Evolutionary conservation across 139 green algal species (phyloP), one percentile per base, ranked within the genome.

Genomic region (Yamagishiella unicocca): DNA sequence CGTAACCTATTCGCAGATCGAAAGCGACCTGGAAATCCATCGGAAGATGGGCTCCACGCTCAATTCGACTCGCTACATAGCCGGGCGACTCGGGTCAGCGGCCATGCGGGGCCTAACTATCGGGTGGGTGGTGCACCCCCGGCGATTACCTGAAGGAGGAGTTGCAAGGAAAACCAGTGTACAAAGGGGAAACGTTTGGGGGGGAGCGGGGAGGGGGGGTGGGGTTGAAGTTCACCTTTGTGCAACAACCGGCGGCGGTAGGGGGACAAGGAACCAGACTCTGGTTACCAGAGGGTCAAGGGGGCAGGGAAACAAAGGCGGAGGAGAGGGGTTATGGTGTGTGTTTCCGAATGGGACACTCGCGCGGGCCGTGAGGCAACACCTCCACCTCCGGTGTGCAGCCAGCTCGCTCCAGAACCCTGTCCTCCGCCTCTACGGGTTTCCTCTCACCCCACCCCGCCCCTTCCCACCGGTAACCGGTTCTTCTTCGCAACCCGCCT

Each of bases 31-130:
- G 43, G 31, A n/a, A 24, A 38, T 77, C 1, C 45, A 62, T 27
- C 62, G 64, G 5, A 22, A 68, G 43, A 29, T 86, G 54, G 80
- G 80, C 43, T 64, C 45, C 40, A 50, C 46, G 31, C 45, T 77
- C 22, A 50, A 77, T 6, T 31, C 80, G 33, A 86, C 80, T 10
- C 43, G n/a, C 1, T 86, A 54, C 80, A 50, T 67, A 4, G 64
- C 80, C 2, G n/a, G 4, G 19, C 31, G 31, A 0, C n/a, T 77
- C 4, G 80, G 80, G 31, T 27, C 58, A 0, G 43, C 31, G 43
- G 0, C 7, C n/a, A 86, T 86, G 80, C 80, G 80, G 2, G 80
- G 80, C 5, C 43, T 77, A n/a, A 86, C 80, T 4, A 42, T 86
- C 21, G 80, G 80, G 80, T 86, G 64, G n/a, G 77, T n/a, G n/a